Evolutionary conservation across 768 basidiomycete species (phyloP), one percentile per base, ranked within the genome.

Genomic region (Fomitopsis serialis): DNA sequence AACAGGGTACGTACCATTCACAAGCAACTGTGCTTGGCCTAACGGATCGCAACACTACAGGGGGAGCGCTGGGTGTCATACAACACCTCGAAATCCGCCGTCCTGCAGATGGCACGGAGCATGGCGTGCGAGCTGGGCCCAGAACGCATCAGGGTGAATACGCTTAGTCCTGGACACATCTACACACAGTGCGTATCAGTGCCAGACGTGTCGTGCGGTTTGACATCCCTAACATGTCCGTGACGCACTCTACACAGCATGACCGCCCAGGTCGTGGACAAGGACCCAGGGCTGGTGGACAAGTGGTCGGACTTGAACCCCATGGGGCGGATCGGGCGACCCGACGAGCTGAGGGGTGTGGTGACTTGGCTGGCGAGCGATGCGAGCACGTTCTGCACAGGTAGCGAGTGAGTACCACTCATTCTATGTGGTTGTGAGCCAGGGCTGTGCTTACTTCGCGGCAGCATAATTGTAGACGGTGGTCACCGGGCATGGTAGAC

Each of bases 101-200:
- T 91, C 17, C 68, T 89, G 40, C 88, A 91, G 68, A 89, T 89
- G 86, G 82, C 75, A 5, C 79, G 89, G 42, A 88, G 84, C 65
- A 85, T 91, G 86, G 88, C 88, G 3, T 89, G 86, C 62, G 88
- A 91, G 63, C 75, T 91, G 1, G 89, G 85, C 1, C 69, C 63
- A 34, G 72, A 81, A 65, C 69, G 74, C 2, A 89, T 91, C 47
- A 76, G 89, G 2, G 86, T 89, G 54, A 91, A 91, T 66, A 74
- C 82, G 12, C 73, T 91, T 48, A 89, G 88, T 10, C 87, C 87
- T 0, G 87, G 89, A 2, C 78, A 87, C 61, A 87, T 89, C 24
- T 85, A 86, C 62, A 89, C 87, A 5, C 74, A 72, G 84, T 84
- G 51, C 54, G 65, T 63, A 45, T 43, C 50, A 17, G n/a, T 2